Conservation (phyloP, 306 rosid genomes). For the Castanea crenata region DNA sequence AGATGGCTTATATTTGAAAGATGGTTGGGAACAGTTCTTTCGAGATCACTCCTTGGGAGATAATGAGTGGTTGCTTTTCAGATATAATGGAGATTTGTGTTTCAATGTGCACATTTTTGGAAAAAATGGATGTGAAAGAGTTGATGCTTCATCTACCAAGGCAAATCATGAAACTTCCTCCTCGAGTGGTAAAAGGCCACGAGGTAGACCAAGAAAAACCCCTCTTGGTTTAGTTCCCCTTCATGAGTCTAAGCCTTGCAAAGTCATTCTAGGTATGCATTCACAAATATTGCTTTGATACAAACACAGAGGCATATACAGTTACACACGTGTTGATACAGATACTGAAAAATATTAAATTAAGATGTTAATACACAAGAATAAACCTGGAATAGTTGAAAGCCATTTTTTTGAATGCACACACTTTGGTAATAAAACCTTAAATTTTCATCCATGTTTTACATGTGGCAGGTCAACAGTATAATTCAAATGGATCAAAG, state of each 20-base stretch:
- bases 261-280: slow-evolving; percentile 8
- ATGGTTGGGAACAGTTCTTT: slow-evolving; percentile 21
- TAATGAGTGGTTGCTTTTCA: not conserved
- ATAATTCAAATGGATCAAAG: not conserved
- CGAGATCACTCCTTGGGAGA: slow-evolving; percentile 9
- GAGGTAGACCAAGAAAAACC: slow-evolving; percentile 13
- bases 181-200: not conserved
- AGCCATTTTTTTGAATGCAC: too few relatives aligned
- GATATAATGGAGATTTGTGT: not conserved
- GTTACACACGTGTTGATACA: too few relatives aligned
- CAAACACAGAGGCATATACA: not conserved
- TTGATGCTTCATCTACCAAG: not conserved
- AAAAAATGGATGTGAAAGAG: not conserved
- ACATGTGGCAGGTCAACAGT: too few relatives aligned
- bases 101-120: slow-evolving; percentile 5
- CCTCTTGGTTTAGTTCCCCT: not conserved
- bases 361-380: too few relatives aligned
- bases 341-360: too few relatives aligned
- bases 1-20: not conserved
- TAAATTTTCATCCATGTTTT: too few relatives aligned
- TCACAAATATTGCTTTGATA: not conserved
- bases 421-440: too few relatives aligned
- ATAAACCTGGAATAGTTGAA: too few relatives aligned
- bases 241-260: not conserved
- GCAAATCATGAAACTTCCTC: not conserved